Conservation (phyloP, 495 filamentous ascomycete genomes). For the Oidiodendron maius region DNA sequence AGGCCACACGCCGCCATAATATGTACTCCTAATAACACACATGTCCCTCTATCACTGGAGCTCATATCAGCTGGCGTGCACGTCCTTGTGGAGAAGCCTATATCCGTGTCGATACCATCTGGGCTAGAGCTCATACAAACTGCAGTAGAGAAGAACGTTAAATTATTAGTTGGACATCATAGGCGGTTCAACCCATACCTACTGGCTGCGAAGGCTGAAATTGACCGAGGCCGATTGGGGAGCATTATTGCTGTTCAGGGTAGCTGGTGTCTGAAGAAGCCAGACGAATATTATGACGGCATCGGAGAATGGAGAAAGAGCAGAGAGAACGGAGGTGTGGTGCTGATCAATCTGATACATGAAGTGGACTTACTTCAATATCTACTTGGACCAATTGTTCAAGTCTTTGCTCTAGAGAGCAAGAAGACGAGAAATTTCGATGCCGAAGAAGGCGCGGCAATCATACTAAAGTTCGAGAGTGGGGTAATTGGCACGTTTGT, state of each 20-base stretch:
- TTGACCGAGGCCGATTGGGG: conserved; percentile 36
- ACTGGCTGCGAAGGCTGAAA: conserved; percentile 37
- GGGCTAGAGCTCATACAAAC: conserved; percentile 17
- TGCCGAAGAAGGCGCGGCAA: conserved; percentile 51
- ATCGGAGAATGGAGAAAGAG: conserved; percentile 42
- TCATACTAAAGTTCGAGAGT: conserved; percentile 48
- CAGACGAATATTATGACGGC: conserved; percentile 41
- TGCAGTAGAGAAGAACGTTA: conserved; percentile 24
- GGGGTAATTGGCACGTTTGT: conserved; percentile 55
- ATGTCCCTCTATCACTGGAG: conserved; percentile 44
- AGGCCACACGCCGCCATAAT: conserved; percentile 50
- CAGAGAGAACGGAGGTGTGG: conserved; percentile 35
- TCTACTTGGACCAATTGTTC: conserved; percentile 46
- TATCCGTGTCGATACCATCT: conserved; percentile 39
- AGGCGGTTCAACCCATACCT: conserved; percentile 56
- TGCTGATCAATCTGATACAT: conserved; percentile 56
- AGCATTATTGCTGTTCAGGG: conserved; percentile 46
- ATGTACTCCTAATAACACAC: conserved; percentile 54
- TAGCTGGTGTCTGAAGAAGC: conserved; percentile 49
- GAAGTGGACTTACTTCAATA: conserved; percentile 55
- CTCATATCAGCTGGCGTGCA: conserved; percentile 44
- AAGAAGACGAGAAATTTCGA: conserved; percentile 36
- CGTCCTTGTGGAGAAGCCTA: conserved; percentile 53
- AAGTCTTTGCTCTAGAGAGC: conserved; percentile 44
- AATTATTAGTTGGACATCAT: conserved; percentile 53